Conservation (phyloP, 139 green algal species). For the Astrephomene gubernaculifera region DNA sequence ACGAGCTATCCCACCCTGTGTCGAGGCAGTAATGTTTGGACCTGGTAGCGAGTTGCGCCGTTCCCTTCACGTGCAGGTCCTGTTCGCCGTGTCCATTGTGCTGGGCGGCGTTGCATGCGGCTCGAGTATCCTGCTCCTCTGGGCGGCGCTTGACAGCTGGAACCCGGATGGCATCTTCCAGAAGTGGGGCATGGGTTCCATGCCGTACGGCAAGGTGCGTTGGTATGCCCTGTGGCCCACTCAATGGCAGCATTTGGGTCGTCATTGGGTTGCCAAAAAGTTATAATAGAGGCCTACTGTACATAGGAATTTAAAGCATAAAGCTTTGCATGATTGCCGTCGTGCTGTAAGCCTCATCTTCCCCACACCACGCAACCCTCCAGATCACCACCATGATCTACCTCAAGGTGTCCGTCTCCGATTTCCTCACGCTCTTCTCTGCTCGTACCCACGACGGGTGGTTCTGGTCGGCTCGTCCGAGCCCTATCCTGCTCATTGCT, state of each 20-base stretch:
- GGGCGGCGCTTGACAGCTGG: constrained; percentile 70
- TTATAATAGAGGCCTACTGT: too few species aligned
- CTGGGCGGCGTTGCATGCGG: constrained; percentile 79
- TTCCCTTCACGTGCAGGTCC: constrained; percentile 22
- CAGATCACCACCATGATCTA: constrained; percentile 41
- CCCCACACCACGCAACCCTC: neutral
- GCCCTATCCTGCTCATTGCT: constrained; percentile 42
- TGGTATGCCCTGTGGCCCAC: too few species aligned
- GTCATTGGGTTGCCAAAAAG: too few species aligned
- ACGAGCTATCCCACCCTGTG: too few species aligned
- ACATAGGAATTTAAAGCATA: too few species aligned
- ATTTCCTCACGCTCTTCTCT: constrained; percentile 91
- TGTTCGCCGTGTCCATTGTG: constrained; percentile 77
- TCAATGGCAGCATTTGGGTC: too few species aligned
- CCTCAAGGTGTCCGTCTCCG: constrained; percentile 74
- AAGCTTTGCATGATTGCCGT: too few species aligned
- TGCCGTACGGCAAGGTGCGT: constrained; percentile 71
- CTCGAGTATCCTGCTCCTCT: constrained; percentile 88
- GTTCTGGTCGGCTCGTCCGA: constrained; percentile 69
- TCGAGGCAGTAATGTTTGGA: too few species aligned
- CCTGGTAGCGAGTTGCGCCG: too few species aligned
- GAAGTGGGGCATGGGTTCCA: constrained; percentile 53
- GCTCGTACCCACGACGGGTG: constrained; percentile 78
- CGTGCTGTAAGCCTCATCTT: too few species aligned
- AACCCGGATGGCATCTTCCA: constrained; percentile 47